Conservation (phyloP, 495 filamentous ascomycete species). For the Podospora appendiculata region DNA sequence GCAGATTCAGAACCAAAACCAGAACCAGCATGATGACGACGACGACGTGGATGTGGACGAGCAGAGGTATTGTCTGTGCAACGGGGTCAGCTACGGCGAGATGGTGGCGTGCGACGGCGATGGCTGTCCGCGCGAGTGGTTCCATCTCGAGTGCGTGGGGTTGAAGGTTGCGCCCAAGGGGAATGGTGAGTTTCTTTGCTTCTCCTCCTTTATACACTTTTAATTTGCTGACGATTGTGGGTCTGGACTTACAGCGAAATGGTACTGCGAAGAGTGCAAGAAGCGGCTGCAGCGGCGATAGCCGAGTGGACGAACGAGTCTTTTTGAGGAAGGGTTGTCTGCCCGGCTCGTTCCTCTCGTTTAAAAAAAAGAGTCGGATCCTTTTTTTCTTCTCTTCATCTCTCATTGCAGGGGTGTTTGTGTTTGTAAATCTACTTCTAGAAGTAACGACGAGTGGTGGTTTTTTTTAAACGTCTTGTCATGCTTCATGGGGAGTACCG, state of each 20-base stretch:
- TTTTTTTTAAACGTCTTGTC: background rate
- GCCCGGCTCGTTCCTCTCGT: too few relatives aligned
- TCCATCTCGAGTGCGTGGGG: slow-evolving; percentile 89
- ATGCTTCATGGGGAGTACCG: background rate
- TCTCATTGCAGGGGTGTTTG: background rate
- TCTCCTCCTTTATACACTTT: background rate
- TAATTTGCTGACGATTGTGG: slow-evolving; percentile 17
- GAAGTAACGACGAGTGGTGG: background rate
- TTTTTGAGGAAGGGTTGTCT: too few relatives aligned
- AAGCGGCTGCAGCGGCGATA: slow-evolving; percentile 52
- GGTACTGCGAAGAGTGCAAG: slow-evolving; percentile 86
- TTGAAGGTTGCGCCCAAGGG: slow-evolving; percentile 75
- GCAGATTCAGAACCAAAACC: background rate
- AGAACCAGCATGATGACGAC: slow-evolving; percentile 37
- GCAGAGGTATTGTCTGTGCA: slow-evolving; percentile 87
- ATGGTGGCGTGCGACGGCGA: slow-evolving; percentile 98
- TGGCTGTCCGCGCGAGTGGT: slow-evolving; percentile 85
- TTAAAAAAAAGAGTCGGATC: background rate
- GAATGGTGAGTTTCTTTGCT: slow-evolving; percentile 56
- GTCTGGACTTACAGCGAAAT: slow-evolving; percentile 55
- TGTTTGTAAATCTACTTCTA: background rate
- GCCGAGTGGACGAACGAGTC: background rate
- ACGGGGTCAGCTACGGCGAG: slow-evolving; percentile 87
- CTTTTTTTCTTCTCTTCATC: background rate
- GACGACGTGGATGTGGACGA: slow-evolving; percentile 74